phyloP scores from a whole-genome alignment of 179 eudicot genomes.

The Sideroxylon spinosum region DNA sequence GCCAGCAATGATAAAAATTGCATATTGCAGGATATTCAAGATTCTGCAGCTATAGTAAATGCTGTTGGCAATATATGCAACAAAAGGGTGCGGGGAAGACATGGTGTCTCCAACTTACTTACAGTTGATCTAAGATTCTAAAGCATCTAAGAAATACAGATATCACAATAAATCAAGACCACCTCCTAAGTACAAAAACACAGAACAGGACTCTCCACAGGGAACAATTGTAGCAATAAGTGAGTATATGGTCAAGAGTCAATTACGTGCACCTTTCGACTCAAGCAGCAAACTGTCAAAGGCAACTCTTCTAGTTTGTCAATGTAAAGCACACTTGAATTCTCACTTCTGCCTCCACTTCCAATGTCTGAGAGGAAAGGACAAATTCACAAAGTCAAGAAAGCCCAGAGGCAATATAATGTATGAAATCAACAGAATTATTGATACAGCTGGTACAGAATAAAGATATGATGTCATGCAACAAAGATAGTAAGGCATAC shows the following conservation, averaged over 20 bases:
- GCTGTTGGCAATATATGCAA: too few species aligned
- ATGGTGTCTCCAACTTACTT: too few species aligned
- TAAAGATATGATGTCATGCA: background rate
- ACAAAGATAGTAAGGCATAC: background rate
- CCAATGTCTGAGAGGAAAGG: slow-evolving; percentile 33
- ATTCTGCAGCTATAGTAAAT: too few species aligned
- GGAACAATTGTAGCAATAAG: background rate
- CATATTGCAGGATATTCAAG: too few species aligned
- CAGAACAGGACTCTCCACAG: background rate
- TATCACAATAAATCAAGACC: background rate
- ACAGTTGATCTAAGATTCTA: background rate
- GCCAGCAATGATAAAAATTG: too few species aligned
- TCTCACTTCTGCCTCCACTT: slow-evolving; percentile 26
- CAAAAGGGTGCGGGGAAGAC: background rate
- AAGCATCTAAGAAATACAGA: background rate
- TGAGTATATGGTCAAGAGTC: background rate
- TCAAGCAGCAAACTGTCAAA: slow-evolving; percentile 44
- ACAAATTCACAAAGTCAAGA: background rate
- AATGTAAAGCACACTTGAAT: slow-evolving; percentile 35
- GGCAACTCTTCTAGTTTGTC: slow-evolving; percentile 73
- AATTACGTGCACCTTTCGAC: slow-evolving; percentile 44
- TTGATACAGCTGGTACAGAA: background rate
- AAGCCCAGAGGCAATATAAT: background rate
- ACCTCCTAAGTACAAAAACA: background rate
- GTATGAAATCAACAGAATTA: background rate